These are phyloP conservation scores for Verticillium tricorpus DNA, from an alignment of 2,329 filamentous ascomycete genomes.

Conservation along the genomic window DNA sequence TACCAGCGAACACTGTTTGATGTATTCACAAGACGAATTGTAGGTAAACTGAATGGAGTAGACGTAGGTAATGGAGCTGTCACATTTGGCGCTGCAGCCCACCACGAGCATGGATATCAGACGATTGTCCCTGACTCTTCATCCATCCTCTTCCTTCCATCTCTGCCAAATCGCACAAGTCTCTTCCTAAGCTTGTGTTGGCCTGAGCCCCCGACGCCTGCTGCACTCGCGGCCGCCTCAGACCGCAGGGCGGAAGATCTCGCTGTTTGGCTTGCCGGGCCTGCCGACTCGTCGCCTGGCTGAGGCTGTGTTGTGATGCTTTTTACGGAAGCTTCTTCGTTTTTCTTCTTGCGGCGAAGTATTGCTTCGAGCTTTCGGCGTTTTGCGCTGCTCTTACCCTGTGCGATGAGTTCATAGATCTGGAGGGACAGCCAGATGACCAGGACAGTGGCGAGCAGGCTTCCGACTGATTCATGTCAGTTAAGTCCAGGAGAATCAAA, in stretches of 20 bases:
- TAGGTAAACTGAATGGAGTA: no score
- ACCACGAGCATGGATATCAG: neutral
- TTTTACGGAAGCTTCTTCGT: neutral
- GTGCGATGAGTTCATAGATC: constrained; percentile 10
- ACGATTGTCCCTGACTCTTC: neutral
- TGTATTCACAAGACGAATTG: no score
- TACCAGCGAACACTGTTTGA: no score
- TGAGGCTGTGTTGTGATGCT: neutral
- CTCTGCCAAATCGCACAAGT: neutral
- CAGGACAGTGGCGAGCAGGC: constrained; percentile 8
- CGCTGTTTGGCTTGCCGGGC: neutral
- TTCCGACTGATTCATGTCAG: constrained; percentile 1
- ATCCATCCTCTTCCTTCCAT: neutral
- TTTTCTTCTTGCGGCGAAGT: neutral
- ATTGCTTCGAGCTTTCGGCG: neutral
- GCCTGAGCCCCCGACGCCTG: neutral
- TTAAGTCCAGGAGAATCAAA: neutral
- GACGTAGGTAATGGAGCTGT: no score
- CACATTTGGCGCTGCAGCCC: no score
- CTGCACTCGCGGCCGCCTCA: neutral
- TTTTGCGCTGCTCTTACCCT: neutral
- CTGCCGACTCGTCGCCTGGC: neutral
- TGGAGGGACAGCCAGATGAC: constrained; percentile 10
- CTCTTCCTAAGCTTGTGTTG: neutral
- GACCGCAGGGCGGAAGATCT: neutral